Conservation (phyloP, 768 basidiomycete genomes). For the Phlebiopsis flavidoalba region DNA sequence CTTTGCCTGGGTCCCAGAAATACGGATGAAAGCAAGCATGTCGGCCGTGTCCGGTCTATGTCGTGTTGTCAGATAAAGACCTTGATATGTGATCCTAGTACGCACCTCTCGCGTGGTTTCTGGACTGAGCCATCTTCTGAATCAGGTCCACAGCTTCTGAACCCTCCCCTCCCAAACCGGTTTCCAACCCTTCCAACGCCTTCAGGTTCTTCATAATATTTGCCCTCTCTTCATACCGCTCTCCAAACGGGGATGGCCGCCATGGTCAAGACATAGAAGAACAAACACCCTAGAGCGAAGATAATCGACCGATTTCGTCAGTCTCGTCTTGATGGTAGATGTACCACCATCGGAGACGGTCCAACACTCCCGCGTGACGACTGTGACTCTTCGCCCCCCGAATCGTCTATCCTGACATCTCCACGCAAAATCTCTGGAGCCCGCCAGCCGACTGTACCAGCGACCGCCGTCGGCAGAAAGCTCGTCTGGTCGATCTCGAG, state of each 20-base stretch:
- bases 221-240: conserved; percentile 86
- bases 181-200: conserved; percentile 61
- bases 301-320: conserved; percentile 91
- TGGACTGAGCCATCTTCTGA: conserved; percentile 65
- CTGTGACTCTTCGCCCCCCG: conserved; percentile 56
- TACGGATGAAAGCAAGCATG: conserved; percentile 90
- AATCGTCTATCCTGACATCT: conserved; percentile 88
- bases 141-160: conserved; percentile 87
- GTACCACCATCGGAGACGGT: conserved; percentile 38
- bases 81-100: conserved; percentile 8
- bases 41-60: conserved; percentile 80
- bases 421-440: conserved; percentile 95
- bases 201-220: conserved; percentile 88
- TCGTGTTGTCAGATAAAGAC: conserved; percentile 7
- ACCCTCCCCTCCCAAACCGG: conserved; percentile 83
- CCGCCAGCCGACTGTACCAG: conserved; percentile 95
- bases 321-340: conserved; percentile 47
- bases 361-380: conserved; percentile 59
- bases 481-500: conserved; percentile 95
- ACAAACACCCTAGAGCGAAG: conserved; percentile 60
- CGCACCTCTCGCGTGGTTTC: conserved; percentile 73
- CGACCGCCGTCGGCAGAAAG: conserved; percentile 87
- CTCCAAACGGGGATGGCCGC: conserved; percentile 89
- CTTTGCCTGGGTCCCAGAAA: conserved; percentile 90
- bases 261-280: conserved; percentile 95